Evolutionary conservation across 2,329 filamentous ascomycete species (phyloP), one percentile per base, ranked within the genome.

Genomic region (Penicillium expansum): DNA sequence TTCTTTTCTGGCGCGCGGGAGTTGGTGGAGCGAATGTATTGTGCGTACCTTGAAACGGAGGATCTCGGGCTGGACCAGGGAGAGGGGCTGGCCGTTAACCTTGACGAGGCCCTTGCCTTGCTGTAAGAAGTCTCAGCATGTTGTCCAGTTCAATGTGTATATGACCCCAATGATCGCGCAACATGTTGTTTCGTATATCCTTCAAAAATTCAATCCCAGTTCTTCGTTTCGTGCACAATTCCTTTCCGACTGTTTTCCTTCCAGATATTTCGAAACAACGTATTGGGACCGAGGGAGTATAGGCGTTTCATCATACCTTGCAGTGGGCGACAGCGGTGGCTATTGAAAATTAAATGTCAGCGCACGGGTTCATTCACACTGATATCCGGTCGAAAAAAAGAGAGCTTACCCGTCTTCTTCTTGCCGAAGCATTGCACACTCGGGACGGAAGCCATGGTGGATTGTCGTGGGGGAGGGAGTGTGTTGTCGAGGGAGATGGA

Each of bases 351-450:
- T 48, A 47, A 64, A 49, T 51, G 69, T 74, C 67, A 76, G 71
- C 59, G 72, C 67, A 52, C 33, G 48, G 30, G 47, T 61, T 58
- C 47, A 29, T 50, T 43, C 38, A 20, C 4, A 14, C 18, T 11
- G 10, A 55, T 48, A 27, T 43, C 47, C 13, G 45, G 50, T 38
- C 51, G 44, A 58, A 52, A 43, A 49, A 54, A 52, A 53, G 29
- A 7, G 52, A 60, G 67, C 76, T 66, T 74, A 81, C 79, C 80
- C 77, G 87, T 92, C 86, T 90, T 91, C 86, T 92, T 92, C 89
- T 97, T 97, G 88, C 92, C 92, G 90, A 97, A 97, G 90, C 92
- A 96, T 87, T 96, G 92, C 75, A 92, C 89, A 81, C 86, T 89
- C 82, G 90, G 88, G 73, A 84, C 82, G 74, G 87, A 82, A 80